Base-by-base conservation (phyloP, 768 basidiomycete genomes). In the Lanmaoa rubissima region DNA sequence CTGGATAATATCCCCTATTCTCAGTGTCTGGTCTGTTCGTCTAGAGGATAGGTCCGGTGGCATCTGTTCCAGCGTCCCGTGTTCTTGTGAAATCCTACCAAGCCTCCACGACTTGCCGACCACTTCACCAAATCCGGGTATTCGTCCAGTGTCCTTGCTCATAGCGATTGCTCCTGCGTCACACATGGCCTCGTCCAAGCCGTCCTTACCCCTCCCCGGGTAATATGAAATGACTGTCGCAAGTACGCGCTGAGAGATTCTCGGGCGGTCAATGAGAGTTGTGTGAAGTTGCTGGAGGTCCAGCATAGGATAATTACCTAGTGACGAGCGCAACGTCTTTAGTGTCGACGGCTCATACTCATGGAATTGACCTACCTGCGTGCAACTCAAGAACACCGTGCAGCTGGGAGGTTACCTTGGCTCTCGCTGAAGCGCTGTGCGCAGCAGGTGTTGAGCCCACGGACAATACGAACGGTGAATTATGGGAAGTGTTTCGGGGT, bases 381-480 rank as follows among this genome's bases (percentile, higher is more conserved):
- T 88, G 92, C 52, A 94, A 69, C 70, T 94, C 92, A 19, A 94
- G 75, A 31, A 72, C 71, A 0, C 88, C 87, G 55, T 84, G 76
- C 36, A 92, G 75, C 51, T 74, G 62, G 26, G 76, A 70, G 8
- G 78, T 73, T 19, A 87, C 65, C 43, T 74, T 68, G 19, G 76
- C 77, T 62, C 78, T 81, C 24, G 78, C 73, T 32, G 80, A 83
- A 13, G 87, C 90, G 11, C 87, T 87, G 66, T 93, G 89, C 0
- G 92, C 92, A 3, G 92, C 86, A 2, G 92, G 92, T 3, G 92
- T 94, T n/a, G 91, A 88, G 21, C 92, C 92, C 2, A 94, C 86
- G 2, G 88, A 88, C 36, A 94, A 73, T 2, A 90, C 79, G 62
- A 89, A 92, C 6, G 82, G 78, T 38, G 75, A 70, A 7, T 75